phyloP scores from a whole-genome alignment of 2,329 filamentous ascomycete species.

The Mollisiaceae sp. region DNA sequence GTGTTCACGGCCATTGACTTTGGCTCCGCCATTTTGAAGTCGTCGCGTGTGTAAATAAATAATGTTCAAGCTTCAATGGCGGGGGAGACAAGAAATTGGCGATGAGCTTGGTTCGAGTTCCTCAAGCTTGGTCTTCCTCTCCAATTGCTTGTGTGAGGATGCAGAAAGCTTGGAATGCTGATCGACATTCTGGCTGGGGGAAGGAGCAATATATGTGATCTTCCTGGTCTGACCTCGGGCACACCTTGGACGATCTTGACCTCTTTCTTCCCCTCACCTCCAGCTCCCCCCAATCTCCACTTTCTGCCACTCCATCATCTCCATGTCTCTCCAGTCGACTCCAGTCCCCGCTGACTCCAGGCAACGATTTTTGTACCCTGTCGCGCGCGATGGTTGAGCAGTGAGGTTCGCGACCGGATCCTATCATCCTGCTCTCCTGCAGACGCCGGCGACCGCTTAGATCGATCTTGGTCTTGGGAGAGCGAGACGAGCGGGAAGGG shows the following conservation, averaged over 20 bases:
- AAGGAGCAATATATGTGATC: neutral
- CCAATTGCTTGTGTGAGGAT: neutral
- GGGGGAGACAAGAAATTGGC: slow-evolving; percentile 8
- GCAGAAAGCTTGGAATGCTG: slow-evolving; percentile 4
- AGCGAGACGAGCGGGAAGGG: neutral
- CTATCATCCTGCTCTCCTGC: neutral
- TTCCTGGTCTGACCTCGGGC: slow-evolving; percentile 3
- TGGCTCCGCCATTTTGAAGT: slow-evolving; percentile 10
- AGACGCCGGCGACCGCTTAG: neutral
- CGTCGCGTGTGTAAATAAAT: neutral
- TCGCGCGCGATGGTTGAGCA: neutral
- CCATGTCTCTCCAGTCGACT: neutral
- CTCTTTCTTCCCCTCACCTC: slow-evolving; percentile 7
- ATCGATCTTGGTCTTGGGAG: neutral
- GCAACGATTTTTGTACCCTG: slow-evolving; percentile 13
- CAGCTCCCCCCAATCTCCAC: slow-evolving; percentile 6
- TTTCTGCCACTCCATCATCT: neutral
- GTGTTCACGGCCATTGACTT: neutral
- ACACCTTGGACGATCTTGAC: slow-evolving; percentile 4
- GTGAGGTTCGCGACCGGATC: neutral
- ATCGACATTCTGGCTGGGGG: neutral
- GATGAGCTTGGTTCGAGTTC: slow-evolving; percentile 1
- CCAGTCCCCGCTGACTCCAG: neutral
- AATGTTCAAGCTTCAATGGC: neutral
- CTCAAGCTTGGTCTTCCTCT: slow-evolving; percentile 1